These are phyloP conservation scores for Podila epigama DNA, from an alignment of 192 early-diverging fungal genomes.

Conservation along the genomic window DNA sequence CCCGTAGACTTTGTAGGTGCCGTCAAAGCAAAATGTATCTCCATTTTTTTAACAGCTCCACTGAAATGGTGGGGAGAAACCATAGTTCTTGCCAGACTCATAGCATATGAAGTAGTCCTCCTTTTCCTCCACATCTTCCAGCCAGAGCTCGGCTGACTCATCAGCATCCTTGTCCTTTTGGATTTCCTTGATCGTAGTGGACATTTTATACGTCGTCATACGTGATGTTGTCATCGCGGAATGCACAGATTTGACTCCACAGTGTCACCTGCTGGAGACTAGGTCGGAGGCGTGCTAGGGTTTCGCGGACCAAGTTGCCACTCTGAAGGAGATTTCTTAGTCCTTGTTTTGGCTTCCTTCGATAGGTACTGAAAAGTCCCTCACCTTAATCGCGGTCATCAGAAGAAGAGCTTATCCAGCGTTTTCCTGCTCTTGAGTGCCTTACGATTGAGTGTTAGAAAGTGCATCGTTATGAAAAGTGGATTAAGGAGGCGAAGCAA, in stretches of 20 bases:
- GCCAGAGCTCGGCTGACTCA: background rate
- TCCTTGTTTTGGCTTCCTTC: background rate
- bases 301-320: background rate
- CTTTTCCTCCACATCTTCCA: background rate
- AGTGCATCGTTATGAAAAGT: too few species aligned
- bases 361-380: background rate
- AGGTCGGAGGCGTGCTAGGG: background rate
- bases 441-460: too few species aligned
- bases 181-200: background rate
- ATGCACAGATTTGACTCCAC: background rate
- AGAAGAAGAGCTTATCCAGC: too few species aligned
- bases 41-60: background rate
- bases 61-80: background rate
- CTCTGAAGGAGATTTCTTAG: background rate
- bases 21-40: background rate
- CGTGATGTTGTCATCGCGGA: background rate
- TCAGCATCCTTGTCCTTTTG: background rate
- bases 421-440: too few species aligned
- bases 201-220: background rate
- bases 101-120: background rate
- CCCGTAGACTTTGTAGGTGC: background rate
- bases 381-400: too few species aligned
- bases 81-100: background rate
- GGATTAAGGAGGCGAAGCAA: too few species aligned
- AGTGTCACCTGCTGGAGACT: background rate